Evolutionary conservation across 495 filamentous ascomycete genomes (phyloP), one percentile per base, ranked within the genome.

Genomic region (Neurospora tetrasperma): DNA sequence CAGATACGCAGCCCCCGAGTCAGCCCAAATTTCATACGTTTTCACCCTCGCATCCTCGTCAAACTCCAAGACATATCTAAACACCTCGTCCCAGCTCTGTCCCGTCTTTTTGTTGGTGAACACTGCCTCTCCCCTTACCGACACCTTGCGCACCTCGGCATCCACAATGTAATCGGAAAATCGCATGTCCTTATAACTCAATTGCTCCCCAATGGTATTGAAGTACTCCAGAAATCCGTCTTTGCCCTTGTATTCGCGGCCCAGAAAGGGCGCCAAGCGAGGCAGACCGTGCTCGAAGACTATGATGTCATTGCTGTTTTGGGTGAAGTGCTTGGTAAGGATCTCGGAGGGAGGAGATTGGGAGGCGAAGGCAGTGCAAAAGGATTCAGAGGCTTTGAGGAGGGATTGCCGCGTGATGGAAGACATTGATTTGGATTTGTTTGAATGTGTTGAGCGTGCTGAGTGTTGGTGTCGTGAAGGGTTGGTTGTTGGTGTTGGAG

Each of bases 1-100:
- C 72, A 90, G 79, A 83, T 88, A 89, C 27, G 87, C 88, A 39
- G 89, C 89, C 12, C 89, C 89, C 4, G 87, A 87, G 83, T 91
- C 89, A 39, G 87, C 89, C 89, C 89, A 91, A 43, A 90, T 82
- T 73, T 85, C 82, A 80, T 89, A 91, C 72, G 81, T 83, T 31
- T 73, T 74, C 12, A 90, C 81, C 76, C 83, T 87, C 18, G 80
- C 69, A 70, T 72, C 70, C 11, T 77, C 78, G 27, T 84, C 85
- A 72, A 90, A 81, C 54, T 70, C 79, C 42, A 91, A 75, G 42
- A 85, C 80, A 78, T 90, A 91, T 12, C 80, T 77, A 77, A 91
- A 90, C 2, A 80, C 81, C 79, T 91, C 89, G 70, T 87, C 80
- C 89, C 89, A 90, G 44, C 76, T 79, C 74, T 90, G 81, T 0